A percentile compares a stretch with the other conserved stretches of the same genome.
Conservation (phyloP, 306 rosid genomes). For the Vicia villosa region DNA sequence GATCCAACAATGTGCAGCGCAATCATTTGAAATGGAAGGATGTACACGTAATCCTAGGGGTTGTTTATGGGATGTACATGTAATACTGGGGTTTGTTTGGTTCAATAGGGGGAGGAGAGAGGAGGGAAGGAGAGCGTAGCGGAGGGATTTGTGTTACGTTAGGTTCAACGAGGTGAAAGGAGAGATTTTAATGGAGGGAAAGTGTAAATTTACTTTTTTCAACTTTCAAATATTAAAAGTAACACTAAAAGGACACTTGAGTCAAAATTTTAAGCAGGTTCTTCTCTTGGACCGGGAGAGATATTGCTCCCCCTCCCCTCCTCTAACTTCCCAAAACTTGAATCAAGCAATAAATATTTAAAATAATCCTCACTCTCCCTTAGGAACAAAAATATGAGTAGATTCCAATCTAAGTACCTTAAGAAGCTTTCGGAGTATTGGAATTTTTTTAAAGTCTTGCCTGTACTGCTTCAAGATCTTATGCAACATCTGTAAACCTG, state of each 20-base stretch:
- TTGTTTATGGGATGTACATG: constrained; percentile 15
- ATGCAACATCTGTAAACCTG: constrained; percentile 98
- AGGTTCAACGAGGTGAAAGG: not conserved
- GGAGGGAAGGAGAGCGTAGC: not conserved
- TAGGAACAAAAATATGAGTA: constrained; percentile 24
- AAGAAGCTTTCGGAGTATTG: constrained; percentile 95
- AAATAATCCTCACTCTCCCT: not conserved
- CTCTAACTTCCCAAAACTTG: not conserved
- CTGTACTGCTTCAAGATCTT: constrained; percentile 87
- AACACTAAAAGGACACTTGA: not conserved
- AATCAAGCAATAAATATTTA: not conserved
- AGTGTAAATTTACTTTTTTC: not conserved
- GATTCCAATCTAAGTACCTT: constrained; percentile 59
- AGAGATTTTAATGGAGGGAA: not conserved
- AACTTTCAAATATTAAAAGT: not conserved
- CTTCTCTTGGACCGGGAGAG: not conserved
- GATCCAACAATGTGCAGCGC: constrained; percentile 36
- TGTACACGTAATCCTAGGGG: constrained; percentile 1
- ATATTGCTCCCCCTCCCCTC: not conserved
- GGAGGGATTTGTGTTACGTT: not conserved
- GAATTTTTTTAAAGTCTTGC: constrained; percentile 92
- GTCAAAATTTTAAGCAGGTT: not conserved
- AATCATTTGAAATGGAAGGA: constrained; percentile 25
- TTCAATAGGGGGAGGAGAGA: not conserved
- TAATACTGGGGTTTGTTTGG: not conserved